Evolutionary conservation across 306 rosid species (phyloP).

Genomic region (Castanospermum australe): DNA sequence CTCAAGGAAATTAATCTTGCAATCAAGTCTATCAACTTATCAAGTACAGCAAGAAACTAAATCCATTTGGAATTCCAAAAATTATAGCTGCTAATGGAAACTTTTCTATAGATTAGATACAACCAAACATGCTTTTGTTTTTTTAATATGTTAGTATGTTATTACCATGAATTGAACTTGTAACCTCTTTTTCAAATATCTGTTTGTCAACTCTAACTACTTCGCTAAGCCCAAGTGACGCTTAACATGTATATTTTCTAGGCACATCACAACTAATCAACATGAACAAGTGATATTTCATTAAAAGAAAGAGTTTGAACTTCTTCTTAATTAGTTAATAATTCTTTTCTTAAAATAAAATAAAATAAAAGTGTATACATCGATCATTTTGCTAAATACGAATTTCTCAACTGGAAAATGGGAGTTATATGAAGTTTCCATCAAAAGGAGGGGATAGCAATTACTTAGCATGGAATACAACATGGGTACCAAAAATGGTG

Average conservation of each 20-base stretch:
- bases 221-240: background rate
- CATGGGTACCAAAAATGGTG: slow-evolving; percentile 15
- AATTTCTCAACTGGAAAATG: background rate
- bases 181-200: background rate
- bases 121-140: background rate
- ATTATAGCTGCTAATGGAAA: background rate
- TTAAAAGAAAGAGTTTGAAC: background rate
- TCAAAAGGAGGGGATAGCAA: too few relatives aligned
- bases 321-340: too few relatives aligned
- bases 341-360: background rate
- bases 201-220: background rate
- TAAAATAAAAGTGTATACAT: too few relatives aligned
- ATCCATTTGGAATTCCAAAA: background rate
- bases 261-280: background rate
- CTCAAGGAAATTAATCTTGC: background rate
- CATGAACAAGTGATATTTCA: too few relatives aligned
- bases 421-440: background rate
- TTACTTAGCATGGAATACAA: too few relatives aligned
- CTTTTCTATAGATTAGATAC: background rate
- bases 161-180: background rate
- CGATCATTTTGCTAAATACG: background rate
- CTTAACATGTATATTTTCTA: background rate
- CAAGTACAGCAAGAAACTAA: background rate
- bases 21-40: background rate
- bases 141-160: background rate